Conservation (phyloP, 768 basidiomycete genomes). For the Lactarius hatsudake region DNA sequence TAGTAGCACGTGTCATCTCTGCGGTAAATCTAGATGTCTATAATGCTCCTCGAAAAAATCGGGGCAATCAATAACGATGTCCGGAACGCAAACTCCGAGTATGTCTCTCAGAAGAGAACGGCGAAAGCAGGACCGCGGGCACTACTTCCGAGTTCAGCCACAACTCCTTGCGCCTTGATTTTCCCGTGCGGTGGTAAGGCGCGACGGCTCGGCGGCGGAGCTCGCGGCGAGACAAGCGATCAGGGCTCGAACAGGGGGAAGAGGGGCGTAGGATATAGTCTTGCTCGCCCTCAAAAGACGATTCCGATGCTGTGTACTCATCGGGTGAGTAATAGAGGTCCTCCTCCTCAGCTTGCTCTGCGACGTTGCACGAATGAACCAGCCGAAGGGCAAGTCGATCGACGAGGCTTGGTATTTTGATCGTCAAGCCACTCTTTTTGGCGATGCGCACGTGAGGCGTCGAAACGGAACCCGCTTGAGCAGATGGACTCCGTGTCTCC, state of each 20-base stretch:
- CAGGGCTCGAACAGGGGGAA: not conserved
- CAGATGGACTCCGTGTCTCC: not conserved
- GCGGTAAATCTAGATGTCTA: slow-evolving; percentile 3
- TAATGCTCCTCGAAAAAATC: not conserved
- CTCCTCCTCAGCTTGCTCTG: not conserved
- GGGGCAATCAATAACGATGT: not conserved
- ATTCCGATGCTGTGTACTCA: slow-evolving; percentile 12
- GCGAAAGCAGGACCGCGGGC: not conserved
- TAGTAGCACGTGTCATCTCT: not conserved
- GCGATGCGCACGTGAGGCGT: not conserved
- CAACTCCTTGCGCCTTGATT: slow-evolving; percentile 14
- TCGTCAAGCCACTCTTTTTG: slow-evolving; percentile 2
- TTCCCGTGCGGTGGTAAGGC: slow-evolving; percentile 9
- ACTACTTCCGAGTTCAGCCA: slow-evolving; percentile 4
- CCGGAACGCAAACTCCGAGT: not conserved
- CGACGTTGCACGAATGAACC: slow-evolving; percentile 1
- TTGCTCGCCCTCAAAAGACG: slow-evolving; percentile 8
- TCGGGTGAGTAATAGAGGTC: slow-evolving; percentile 1
- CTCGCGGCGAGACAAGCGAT: slow-evolving; percentile 10
- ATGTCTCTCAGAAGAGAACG: not conserved
- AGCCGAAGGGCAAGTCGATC: slow-evolving; percentile 18
- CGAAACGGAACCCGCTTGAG: not conserved
- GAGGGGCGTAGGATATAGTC: not conserved
- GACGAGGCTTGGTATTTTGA: slow-evolving; percentile 14
- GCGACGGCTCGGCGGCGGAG: not conserved